Evolutionary conservation across 2,329 filamentous ascomycete genomes (phyloP).

Genomic region (Clonostachys rosea): DNA sequence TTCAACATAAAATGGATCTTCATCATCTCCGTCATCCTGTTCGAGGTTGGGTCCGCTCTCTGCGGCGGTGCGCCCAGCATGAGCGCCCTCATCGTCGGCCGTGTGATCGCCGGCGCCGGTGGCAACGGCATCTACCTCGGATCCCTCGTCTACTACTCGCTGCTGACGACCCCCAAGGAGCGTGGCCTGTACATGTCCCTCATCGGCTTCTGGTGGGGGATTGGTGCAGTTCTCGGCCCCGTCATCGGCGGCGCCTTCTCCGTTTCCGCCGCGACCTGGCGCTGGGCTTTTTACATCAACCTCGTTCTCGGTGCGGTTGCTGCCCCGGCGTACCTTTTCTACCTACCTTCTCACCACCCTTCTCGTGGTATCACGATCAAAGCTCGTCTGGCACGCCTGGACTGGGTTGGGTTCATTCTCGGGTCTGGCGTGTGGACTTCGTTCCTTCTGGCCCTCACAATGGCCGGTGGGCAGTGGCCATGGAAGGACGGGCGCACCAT

Average conservation of each 20-base stretch:
- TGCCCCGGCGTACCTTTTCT: too few relatives aligned
- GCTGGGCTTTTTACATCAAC: slow-evolving; percentile 15
- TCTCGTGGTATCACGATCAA: too few relatives aligned
- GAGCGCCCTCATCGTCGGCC: slow-evolving; percentile 37
- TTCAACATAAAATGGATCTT: slow-evolving; percentile 40
- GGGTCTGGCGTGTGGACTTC: too few relatives aligned
- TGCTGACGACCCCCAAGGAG: slow-evolving; percentile 15
- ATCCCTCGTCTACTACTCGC: slow-evolving; percentile 6
- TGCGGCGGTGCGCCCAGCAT: slow-evolving; percentile 36
- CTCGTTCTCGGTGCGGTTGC: slow-evolving; percentile 7
- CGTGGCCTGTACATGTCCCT: slow-evolving; percentile 14
- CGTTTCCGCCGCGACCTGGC: neutral
- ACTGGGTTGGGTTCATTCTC: too few relatives aligned
- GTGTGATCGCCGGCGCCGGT: slow-evolving; percentile 33
- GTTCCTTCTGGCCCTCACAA: too few relatives aligned
- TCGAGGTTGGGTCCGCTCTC: slow-evolving; percentile 20
- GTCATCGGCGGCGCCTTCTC: slow-evolving; percentile 44
- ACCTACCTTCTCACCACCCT: too few relatives aligned
- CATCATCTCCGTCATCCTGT: slow-evolving; percentile 12
- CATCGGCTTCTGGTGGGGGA: slow-evolving; percentile 29
- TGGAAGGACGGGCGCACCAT: too few relatives aligned
- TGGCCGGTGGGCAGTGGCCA: too few relatives aligned
- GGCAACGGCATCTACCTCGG: slow-evolving; percentile 33
- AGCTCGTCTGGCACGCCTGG: too few relatives aligned
- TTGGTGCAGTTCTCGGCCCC: slow-evolving; percentile 42